Conservation (phyloP, 768 basidiomycete genomes). For the Boletus bicolor region DNA sequence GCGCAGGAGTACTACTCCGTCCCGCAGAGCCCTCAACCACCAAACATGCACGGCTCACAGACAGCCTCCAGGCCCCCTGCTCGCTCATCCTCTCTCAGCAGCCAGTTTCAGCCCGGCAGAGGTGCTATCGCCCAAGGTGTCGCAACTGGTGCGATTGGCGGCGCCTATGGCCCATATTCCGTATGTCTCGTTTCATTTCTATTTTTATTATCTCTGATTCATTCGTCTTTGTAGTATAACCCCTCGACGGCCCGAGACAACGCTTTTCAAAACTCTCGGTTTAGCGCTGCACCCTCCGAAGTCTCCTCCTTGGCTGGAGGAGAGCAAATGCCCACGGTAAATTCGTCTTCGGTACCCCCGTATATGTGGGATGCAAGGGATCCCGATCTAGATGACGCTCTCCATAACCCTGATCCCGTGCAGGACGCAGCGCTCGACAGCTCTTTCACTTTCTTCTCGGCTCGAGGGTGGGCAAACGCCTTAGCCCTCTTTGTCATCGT, state of each 20-base stretch:
- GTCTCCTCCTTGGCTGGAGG: slow-evolving; percentile 37
- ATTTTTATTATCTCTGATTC: slow-evolving; percentile 1
- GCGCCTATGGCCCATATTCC: slow-evolving; percentile 85
- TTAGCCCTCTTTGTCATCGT: slow-evolving; percentile 68
- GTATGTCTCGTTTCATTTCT: slow-evolving; percentile 40
- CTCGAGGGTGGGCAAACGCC: slow-evolving; percentile 81
- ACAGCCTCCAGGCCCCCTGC: slow-evolving; percentile 24
- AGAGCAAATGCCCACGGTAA: slow-evolving; percentile 37
- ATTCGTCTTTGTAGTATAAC: slow-evolving; percentile 46
- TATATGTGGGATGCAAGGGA: slow-evolving; percentile 77
- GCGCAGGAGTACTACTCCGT: slow-evolving; percentile 63
- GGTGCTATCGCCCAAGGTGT: slow-evolving; percentile 70
- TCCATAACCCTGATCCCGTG: slow-evolving; percentile 86
- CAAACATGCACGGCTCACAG: slow-evolving; percentile 29
- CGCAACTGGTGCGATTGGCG: slow-evolving; percentile 75
- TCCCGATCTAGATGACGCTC: slow-evolving; percentile 83
- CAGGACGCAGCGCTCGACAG: slow-evolving; percentile 58
- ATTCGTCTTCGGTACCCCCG: slow-evolving; percentile 64
- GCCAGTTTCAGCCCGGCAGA: slow-evolving; percentile 38
- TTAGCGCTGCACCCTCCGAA: slow-evolving; percentile 54
- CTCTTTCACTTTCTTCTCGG: slow-evolving; percentile 71
- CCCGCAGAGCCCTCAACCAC: slow-evolving; percentile 56
- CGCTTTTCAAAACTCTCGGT: slow-evolving; percentile 50
- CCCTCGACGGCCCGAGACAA: slow-evolving; percentile 41
- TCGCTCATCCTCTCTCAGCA: slow-evolving; percentile 27